phyloP scores from a whole-genome alignment of 225 moss, liverwort and hornwort species.

The Marchantia polymorpha region DNA sequence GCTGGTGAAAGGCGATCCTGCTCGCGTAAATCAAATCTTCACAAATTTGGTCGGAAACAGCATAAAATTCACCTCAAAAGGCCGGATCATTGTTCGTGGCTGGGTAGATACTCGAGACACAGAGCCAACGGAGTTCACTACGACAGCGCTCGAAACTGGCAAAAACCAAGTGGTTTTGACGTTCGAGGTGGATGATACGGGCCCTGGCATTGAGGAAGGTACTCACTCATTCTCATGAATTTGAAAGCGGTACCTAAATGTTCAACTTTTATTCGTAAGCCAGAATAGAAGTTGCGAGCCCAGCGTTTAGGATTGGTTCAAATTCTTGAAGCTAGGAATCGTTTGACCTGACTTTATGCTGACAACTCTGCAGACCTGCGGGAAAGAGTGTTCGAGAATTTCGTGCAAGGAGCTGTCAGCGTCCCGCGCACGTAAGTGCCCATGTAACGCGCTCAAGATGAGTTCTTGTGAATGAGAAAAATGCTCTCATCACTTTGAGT shows the following conservation, averaged over 20 bases:
- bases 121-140: conserved; percentile 22
- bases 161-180: conserved; percentile 56
- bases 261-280: neutral
- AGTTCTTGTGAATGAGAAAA: no score
- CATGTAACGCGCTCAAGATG: neutral
- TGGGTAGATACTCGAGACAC: conserved; percentile 41
- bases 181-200: conserved; percentile 54
- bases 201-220: conserved; percentile 76
- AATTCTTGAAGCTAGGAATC: no score
- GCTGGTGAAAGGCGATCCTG: conserved; percentile 63
- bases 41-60: conserved; percentile 82
- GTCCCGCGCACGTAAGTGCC: conserved; percentile 73
- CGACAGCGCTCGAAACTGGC: conserved; percentile 36
- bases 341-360: neutral
- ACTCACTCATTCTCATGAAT: neutral
- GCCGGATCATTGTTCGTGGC: conserved; percentile 65
- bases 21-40: conserved; percentile 74
- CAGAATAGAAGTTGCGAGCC: neutral
- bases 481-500: no score
- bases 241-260: neutral
- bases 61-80: conserved; percentile 68
- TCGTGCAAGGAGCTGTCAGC: conserved; percentile 77
- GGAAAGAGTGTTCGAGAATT: conserved; percentile 79
- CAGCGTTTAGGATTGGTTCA: neutral
- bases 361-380: conserved; percentile 50